Evolutionary conservation across 1,139 yeast species (phyloP).

Genomic region (Yamadazyma conglobata): DNA sequence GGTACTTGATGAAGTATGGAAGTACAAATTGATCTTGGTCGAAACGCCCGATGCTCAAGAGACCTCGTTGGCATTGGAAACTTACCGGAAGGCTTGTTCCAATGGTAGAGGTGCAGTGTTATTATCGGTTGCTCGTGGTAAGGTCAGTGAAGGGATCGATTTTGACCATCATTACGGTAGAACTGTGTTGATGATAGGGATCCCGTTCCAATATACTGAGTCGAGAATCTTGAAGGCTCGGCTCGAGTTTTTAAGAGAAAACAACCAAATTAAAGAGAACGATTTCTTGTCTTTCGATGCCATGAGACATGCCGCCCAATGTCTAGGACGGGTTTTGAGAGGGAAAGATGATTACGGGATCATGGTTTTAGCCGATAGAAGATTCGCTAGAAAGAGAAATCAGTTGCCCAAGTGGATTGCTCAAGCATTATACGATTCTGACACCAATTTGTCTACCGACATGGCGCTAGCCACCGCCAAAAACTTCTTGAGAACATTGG

Average conservation of each 20-base stretch:
- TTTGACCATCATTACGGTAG: slow-evolving; percentile 98
- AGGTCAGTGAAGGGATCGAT: slow-evolving; percentile 98
- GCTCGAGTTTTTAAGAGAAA: slow-evolving; percentile 87
- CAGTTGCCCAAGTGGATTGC: slow-evolving; percentile 98
- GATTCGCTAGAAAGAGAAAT: slow-evolving; percentile 79
- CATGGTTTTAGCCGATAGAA: slow-evolving; percentile 94
- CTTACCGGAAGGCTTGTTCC: slow-evolving; percentile 93
- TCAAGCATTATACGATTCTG: slow-evolving; percentile 89
- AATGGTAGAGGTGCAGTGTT: slow-evolving; percentile 97
- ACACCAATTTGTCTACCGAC: slow-evolving; percentile 87
- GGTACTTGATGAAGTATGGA: slow-evolving; percentile 96
- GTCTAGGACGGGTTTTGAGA: slow-evolving; percentile 92
- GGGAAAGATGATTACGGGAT: slow-evolving; percentile 99
- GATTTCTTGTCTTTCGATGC: slow-evolving; percentile 97
- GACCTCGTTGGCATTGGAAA: slow-evolving; percentile 90
- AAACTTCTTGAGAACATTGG: slow-evolving; percentile 86
- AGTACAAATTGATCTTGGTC: slow-evolving; percentile 88
- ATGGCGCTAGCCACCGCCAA: slow-evolving; percentile 96
- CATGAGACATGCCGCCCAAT: slow-evolving; percentile 99
- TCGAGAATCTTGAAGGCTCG: slow-evolving; percentile 94
- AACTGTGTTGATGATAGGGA: slow-evolving; percentile 97
- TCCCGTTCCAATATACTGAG: slow-evolving; percentile 97
- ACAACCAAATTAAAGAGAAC: slow-evolving; percentile 86
- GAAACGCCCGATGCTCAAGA: slow-evolving; percentile 99
- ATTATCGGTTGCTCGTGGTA: slow-evolving; percentile 97